Evolutionary conservation across 2,329 filamentous ascomycete species (phyloP), one percentile per base, ranked within the genome.

Genomic region (Pestalotiopsis sp.): DNA sequence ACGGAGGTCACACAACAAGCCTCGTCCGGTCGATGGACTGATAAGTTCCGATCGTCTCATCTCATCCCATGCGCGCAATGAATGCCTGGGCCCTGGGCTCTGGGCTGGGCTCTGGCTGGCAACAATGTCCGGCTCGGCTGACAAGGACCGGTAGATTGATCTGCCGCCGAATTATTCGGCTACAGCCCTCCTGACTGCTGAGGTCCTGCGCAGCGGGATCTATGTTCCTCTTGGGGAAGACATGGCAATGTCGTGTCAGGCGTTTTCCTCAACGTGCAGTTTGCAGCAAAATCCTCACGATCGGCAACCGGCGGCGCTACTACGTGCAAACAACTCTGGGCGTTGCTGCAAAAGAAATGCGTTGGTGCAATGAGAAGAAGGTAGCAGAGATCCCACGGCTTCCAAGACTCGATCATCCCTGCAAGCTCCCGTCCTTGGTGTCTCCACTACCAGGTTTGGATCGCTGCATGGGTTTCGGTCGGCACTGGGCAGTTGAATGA

Each of bases 381-480:
- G 57, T 59, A 9, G 23, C 27, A 59, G 57, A 59, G 14, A 23
- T 36, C 57, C 23, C 23, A 59, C 25, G 57, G 20, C 27, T 36
- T n/a, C 59, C 25, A 40, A 40, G 27, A 62, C 31, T 40, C n/a
- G 36, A 17, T 11, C 12, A 64, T 49, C 63, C 49, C 63, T 66
- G 63, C 63, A 66, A 66, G 63, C 63, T 66, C 63, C 63, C 63
- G 63, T 66, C 63, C 17, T 57, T 57, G 63, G n/a, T 27, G 6
- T 45, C 63, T 31, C 41, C 63, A 66, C 45, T 57, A 36, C 63
- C 20, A 66, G 52, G 63, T 66, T 52, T 23, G n/a, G 63, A 66
- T 66, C 63, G 49, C 63, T 66, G 63, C 63, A 66, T 58, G 49
- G 63, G 62, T 45, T 45, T 41, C 20, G 12, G n/a, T 13, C 60